These are phyloP conservation scores for Pseudopithomyces chartarum DNA, from an alignment of 2,329 filamentous ascomycete species.

Conservation along the genomic window DNA sequence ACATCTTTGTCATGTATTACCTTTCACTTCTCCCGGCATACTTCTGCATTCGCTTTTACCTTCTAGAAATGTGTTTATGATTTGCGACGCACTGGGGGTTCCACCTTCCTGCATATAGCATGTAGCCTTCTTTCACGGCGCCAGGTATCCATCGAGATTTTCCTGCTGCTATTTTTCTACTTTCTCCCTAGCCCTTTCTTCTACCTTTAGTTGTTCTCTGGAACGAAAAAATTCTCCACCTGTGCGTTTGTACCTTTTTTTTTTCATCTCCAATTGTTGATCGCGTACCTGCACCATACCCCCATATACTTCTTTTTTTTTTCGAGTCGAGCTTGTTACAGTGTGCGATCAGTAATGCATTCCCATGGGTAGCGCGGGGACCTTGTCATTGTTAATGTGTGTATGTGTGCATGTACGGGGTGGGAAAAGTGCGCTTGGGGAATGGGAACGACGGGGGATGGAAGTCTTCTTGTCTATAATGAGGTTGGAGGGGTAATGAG, in stretches of 20 bases:
- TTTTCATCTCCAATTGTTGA: neutral
- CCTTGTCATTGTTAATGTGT: neutral
- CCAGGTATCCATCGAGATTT: neutral
- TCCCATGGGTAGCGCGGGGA: slow-evolving; percentile 1
- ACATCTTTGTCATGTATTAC: slow-evolving; percentile 6
- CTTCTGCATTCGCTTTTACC: slow-evolving; percentile 10
- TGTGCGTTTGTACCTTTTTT: neutral
- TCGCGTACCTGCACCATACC: slow-evolving; percentile 7
- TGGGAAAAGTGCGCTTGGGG: neutral
- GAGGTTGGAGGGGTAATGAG: neutral
- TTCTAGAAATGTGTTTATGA: slow-evolving; percentile 27
- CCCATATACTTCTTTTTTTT: slow-evolving; percentile 3
- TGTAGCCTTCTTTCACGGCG: neutral
- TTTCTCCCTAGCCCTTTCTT: neutral
- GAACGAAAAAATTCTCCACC: no score
- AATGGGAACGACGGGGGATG: neutral
- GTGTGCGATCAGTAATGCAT: slow-evolving; percentile 1
- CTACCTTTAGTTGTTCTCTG: neutral
- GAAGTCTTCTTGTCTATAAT: neutral
- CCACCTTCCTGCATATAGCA: slow-evolving; percentile 8
- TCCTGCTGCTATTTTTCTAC: no score
- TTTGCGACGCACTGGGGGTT: slow-evolving; percentile 10
- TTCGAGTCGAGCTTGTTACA: neutral
- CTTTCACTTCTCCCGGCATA: slow-evolving; percentile 11
- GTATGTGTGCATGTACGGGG: neutral